phyloP scores from a whole-genome alignment of 352 stramenopile genomes.

The Phytophthora pistaciae region DNA sequence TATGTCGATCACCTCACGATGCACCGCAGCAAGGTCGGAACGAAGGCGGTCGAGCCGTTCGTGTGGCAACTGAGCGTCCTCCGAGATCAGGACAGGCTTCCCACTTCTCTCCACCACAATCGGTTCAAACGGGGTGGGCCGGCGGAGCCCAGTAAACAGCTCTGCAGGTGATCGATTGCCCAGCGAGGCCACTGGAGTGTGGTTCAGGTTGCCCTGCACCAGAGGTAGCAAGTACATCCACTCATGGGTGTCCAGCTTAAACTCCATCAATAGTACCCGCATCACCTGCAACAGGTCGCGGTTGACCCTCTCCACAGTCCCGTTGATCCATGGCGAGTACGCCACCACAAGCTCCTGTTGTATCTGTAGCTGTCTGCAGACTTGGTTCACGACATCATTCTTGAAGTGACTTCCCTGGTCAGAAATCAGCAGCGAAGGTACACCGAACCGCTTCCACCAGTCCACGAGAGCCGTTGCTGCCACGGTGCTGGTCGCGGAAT shows the following conservation, averaged over 20 bases:
- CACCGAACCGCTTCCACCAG: constrained; percentile 25
- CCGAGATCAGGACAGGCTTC: not conserved
- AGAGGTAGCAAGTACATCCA: not conserved
- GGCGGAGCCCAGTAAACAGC: not conserved
- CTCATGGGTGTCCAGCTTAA: not conserved
- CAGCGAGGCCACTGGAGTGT: not conserved
- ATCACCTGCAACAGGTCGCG: not conserved
- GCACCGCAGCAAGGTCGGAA: not conserved
- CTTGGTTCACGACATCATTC: not conserved
- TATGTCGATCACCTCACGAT: not conserved
- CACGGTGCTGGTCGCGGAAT: constrained; percentile 8
- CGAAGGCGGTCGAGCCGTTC: not conserved
- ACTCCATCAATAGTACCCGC: not conserved
- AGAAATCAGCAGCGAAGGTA: constrained; percentile 10
- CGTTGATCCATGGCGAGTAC: not conserved
- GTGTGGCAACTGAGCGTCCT: not conserved
- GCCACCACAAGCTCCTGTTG: not conserved
- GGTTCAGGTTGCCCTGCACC: not conserved
- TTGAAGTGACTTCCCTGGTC: constrained; percentile 12
- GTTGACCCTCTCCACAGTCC: not conserved
- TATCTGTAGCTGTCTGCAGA: not conserved
- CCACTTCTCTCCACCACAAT: not conserved
- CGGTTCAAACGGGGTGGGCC: not conserved
- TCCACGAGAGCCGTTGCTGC: constrained; percentile 15
- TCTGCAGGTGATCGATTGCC: not conserved